Evolutionary conservation across 495 filamentous ascomycete species (phyloP), one percentile per base, ranked within the genome.

Genomic region (Trypethelium eluteriae): DNA sequence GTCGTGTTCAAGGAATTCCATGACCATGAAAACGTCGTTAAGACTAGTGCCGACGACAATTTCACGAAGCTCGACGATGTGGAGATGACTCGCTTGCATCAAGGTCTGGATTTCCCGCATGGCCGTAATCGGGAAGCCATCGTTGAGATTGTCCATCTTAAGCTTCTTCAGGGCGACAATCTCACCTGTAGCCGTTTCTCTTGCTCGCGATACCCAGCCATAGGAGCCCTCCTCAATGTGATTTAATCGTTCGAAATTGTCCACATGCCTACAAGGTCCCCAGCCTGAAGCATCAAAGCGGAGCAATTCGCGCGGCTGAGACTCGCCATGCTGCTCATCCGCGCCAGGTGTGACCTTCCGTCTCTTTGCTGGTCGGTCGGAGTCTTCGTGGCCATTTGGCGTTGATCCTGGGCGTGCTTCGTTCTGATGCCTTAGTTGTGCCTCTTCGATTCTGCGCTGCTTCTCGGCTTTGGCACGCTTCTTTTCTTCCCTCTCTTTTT

Each of bases 1-100:
- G 76, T 98, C 94, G 81, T 98, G 94, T 81, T 97, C 93, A 74
- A 96, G 81, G 79, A 98, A 98, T 76, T 96, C 93, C 85, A 98
- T 93, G 66, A 98, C 94, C 62, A 98, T 86, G 80, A 89, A 98
- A 69, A 96, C 87, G 80, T 91, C 90, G 68, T 92, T 86, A 72
- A 92, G 81, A 62, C 81, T 86, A 68, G 89, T 86, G 4, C 92
- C 91, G 72, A 94, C 88, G 0, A 97, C 93, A 38, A 98, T 87
- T 72, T 98, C 94, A 62, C 83, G 81, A 34, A 98, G 78, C 69
- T 85, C 79, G 9, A 96, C 90, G 57, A 96, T 83, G 77, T 96
- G 91, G 46, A 76, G 71, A 78, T 96, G 92, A 72, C 82, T 76
- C 69, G 84, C 80, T 68, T 82, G 81, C 70, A 85, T 80, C 32